Evolutionary conservation across 2,329 filamentous ascomycete genomes (phyloP).

Genomic region (Plectosphaerella cucumerina): DNA sequence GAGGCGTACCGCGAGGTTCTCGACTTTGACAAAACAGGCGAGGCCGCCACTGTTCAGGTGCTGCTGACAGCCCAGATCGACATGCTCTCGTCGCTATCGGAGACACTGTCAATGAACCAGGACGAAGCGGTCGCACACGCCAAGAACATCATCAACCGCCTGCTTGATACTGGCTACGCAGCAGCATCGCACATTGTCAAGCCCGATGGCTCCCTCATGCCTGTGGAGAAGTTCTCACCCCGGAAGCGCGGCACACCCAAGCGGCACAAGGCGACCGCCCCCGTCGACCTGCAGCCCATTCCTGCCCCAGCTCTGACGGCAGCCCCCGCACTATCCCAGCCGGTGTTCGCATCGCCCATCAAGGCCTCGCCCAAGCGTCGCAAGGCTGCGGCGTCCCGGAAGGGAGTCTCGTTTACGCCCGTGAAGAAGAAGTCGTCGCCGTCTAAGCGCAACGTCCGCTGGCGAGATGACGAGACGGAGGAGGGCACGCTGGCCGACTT

Average conservation of each 20-base stretch:
- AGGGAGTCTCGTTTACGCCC: slow-evolving; percentile 77
- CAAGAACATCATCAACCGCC: slow-evolving; percentile 68
- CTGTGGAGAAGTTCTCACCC: slow-evolving; percentile 65
- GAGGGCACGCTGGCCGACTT: slow-evolving; percentile 85
- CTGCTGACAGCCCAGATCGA: slow-evolving; percentile 90
- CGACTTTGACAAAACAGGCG: slow-evolving; percentile 79
- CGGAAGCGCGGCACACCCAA: slow-evolving; percentile 73
- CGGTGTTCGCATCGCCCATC: slow-evolving; percentile 51
- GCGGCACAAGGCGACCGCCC: slow-evolving; percentile 52
- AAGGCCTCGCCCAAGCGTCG: slow-evolving; percentile 79
- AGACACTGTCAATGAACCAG: slow-evolving; percentile 78
- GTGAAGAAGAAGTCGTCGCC: slow-evolving; percentile 73
- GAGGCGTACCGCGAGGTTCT: slow-evolving; percentile 74
- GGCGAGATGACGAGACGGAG: slow-evolving; percentile 84
- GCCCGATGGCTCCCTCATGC: slow-evolving; percentile 66
- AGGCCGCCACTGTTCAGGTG: slow-evolving; percentile 74
- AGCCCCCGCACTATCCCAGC: slow-evolving; percentile 22
- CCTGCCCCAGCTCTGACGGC: slow-evolving; percentile 36
- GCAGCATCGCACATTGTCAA: slow-evolving; percentile 83
- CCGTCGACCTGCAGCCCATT: slow-evolving; percentile 36
- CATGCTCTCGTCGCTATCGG: slow-evolving; percentile 76
- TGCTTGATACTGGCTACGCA: slow-evolving; percentile 72
- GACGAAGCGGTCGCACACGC: slow-evolving; percentile 78
- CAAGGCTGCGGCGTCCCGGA: slow-evolving; percentile 57
- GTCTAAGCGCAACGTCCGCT: slow-evolving; percentile 74